Evolutionary conservation across 2,329 filamentous ascomycete species (phyloP).

Genomic region (Penicillium sclerotiorum): DNA sequence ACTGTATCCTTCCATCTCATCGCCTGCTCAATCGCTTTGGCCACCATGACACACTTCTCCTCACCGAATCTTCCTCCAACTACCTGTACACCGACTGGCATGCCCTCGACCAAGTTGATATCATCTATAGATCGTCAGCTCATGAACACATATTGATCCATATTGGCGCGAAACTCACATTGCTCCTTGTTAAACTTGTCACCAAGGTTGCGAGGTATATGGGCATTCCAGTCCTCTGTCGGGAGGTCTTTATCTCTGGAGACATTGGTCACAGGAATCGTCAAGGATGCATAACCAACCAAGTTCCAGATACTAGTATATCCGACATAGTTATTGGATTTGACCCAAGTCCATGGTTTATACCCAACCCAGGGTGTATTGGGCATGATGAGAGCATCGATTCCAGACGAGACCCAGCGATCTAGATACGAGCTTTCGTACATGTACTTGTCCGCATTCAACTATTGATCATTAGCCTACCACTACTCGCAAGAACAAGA

Average conservation of each 20-base stretch:
- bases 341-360: conserved; percentile 36
- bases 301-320: conserved; percentile 42
- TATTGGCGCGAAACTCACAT: conserved; percentile 32
- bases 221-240: conserved; percentile 33
- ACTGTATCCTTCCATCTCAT: conserved; percentile 12
- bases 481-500: too few species aligned
- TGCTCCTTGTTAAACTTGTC: conserved; percentile 38
- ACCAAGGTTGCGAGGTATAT: conserved; percentile 34
- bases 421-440: conserved; percentile 34
- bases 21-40: conserved; percentile 34
- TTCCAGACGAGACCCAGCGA: conserved; percentile 30
- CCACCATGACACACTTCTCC: conserved; percentile 36
- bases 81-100: conserved; percentile 40
- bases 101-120: conserved; percentile 33
- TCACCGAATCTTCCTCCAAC: conserved; percentile 37
- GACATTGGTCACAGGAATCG: conserved; percentile 34
- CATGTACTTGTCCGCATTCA: conserved; percentile 31
- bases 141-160: neutral
- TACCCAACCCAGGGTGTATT: conserved; percentile 36
- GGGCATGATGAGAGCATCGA: conserved; percentile 40
- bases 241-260: conserved; percentile 32
- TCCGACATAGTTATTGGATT: conserved; percentile 37
- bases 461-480: too few species aligned
- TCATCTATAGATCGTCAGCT: conserved; percentile 27
- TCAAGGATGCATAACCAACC: conserved; percentile 35